phyloP scores from a whole-genome alignment of 345 rosid species.

The Citrus hindsii region DNA sequence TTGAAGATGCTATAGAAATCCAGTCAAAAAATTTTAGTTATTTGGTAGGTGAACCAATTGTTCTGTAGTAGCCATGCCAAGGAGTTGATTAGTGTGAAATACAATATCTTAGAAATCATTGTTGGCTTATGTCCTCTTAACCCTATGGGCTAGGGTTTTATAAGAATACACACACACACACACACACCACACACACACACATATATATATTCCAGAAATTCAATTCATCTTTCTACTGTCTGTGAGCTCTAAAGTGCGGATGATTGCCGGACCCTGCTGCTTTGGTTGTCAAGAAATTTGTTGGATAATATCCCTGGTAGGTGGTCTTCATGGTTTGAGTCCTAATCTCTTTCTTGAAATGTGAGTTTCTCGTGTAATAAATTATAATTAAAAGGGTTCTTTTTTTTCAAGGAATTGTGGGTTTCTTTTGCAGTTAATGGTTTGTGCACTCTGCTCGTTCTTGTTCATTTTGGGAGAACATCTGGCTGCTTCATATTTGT shows the following conservation, averaged over 20 bases:
- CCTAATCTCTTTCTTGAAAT: background rate
- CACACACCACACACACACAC: accelerated
- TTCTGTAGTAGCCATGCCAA: background rate
- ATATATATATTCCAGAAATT: background rate
- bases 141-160: background rate
- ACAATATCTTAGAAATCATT: background rate
- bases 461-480: background rate
- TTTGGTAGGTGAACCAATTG: background rate
- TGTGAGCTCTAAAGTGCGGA: background rate
- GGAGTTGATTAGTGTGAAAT: background rate
- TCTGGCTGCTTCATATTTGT: background rate
- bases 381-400: background rate
- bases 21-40: background rate
- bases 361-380: background rate
- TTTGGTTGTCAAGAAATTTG: background rate
- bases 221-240: background rate
- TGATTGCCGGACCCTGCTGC: background rate
- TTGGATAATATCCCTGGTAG: background rate
- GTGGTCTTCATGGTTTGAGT: background rate
- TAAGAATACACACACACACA: background rate
- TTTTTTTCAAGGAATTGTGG: background rate
- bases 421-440: background rate
- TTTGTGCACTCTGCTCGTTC: background rate
- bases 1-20: background rate
- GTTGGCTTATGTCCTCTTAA: background rate